A percentile compares a stretch with the other conserved stretches of the same genome.
phyloP scores from a whole-genome alignment of 75 land plant genomes.

The Sequoiadendron giganteum region DNA sequence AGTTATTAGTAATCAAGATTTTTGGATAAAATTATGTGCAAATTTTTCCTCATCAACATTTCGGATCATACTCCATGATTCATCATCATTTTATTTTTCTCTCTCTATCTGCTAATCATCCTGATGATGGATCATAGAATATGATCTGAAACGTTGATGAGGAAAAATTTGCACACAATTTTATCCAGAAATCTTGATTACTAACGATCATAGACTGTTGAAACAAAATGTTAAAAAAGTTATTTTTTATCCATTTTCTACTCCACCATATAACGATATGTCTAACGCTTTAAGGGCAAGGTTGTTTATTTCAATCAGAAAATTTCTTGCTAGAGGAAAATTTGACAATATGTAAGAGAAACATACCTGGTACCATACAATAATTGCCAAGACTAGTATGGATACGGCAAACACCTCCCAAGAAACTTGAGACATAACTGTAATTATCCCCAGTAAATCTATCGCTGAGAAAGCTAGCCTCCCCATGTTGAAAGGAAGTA shows the following conservation, averaged over 20 bases:
- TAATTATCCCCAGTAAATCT: conserved; percentile 17
- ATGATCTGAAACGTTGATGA: no score
- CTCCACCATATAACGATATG: no score
- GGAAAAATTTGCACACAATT: no score
- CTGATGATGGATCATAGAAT: no score
- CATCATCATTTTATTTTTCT: no score
- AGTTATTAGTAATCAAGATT: background rate
- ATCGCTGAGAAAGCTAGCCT: conserved; percentile 22
- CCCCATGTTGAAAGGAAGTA: conserved; percentile 56
- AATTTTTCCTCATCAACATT: no score
- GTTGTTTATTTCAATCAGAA: background rate
- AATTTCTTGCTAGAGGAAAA: background rate
- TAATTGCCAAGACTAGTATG: conserved; percentile 8
- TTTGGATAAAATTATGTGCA: no score
- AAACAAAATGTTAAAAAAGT: no score
- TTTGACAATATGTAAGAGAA: background rate
- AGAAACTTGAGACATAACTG: conserved; percentile 25
- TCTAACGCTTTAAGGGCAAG: background rate
- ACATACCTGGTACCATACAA: conserved; percentile 6
- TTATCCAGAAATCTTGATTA: no score
- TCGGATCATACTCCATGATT: no score
- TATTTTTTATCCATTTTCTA: background rate
- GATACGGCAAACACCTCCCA: conserved; percentile 33
- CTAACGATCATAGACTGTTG: no score
- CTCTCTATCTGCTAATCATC: no score